These are phyloP conservation scores for Crepidotus variabilis DNA, from an alignment of 768 basidiomycete genomes.

Conservation along the genomic window DNA sequence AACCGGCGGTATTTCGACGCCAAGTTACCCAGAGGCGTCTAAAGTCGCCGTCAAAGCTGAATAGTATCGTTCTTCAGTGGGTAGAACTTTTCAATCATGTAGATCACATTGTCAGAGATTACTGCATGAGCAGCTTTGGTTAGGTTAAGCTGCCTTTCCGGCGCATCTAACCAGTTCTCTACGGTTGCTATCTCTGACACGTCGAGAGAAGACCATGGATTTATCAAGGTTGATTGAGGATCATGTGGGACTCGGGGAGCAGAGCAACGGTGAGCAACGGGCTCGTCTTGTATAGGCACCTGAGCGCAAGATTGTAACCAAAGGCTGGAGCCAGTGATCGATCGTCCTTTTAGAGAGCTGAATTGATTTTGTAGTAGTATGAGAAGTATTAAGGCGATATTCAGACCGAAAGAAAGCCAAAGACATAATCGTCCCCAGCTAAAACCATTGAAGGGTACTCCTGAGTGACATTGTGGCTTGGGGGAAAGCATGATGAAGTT, in stretches of 20 bases:
- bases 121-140: constrained; percentile 24
- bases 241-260: constrained; percentile 28
- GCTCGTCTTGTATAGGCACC: background rate
- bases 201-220: constrained; percentile 51
- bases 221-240: constrained; percentile 36
- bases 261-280: constrained; percentile 26
- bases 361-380: too few relatives aligned
- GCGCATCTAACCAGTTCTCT: constrained; percentile 40
- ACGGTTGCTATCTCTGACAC: constrained; percentile 39
- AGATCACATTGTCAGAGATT: constrained; percentile 47
- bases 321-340: too few relatives aligned
- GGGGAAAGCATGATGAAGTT: too few relatives aligned
- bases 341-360: too few relatives aligned
- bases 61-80: constrained; percentile 47
- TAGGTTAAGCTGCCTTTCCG: constrained; percentile 43
- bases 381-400: too few relatives aligned
- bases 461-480: too few relatives aligned
- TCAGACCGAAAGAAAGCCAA: too few relatives aligned
- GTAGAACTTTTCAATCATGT: constrained; percentile 44
- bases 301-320: too few relatives aligned
- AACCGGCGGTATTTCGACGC: constrained; percentile 45
- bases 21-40: constrained; percentile 51
- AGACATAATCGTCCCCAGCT: too few relatives aligned
- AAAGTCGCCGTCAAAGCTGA: constrained; percentile 59
- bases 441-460: too few relatives aligned